Base-by-base conservation (phyloP, 139 green algal species). In the Auxenochlorella pyrenoidosa region DNA sequence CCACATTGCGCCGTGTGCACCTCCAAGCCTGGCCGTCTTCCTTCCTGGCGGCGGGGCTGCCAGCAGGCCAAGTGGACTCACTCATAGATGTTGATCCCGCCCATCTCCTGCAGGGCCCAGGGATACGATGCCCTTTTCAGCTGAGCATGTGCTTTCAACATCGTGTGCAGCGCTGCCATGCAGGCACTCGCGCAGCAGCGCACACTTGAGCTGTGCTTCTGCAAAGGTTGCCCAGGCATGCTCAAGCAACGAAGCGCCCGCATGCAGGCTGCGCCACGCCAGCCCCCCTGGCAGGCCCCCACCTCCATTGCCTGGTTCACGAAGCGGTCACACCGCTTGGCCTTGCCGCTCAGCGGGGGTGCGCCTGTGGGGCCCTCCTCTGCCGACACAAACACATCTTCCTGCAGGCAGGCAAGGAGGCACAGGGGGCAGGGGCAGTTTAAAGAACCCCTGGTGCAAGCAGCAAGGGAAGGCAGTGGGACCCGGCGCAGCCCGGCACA, bases 81-180 rank as follows among this genome's bases (percentile, higher is more conserved):
- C 47, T 95, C 87, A 75, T 92, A 95, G 65, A 93, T 94, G 84
- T 94, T 93, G 76, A 93, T 92, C 32, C 80, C 75, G 22, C 86
- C 85, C 43, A 93, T 92, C 82, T 93, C 66, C n/a, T 88, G 21
- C 77, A 58, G 12, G 47, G 47, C 47, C 6, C 47, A 6, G 12
- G 12, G 12, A 12, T 12, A 58, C 47, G 47, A 6, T 6, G 8
- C 12, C 12, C 8, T 12, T 58, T 58, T 6, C 8, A 6, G 12
- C 47, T 6, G 12, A 58, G 47, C 47, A 58, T n/a, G n/a, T n/a
- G n/a, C n/a, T n/a, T n/a, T n/a, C n/a, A n/a, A n/a, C n/a, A n/a
- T n/a, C n/a, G n/a, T n/a, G n/a, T n/a, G n/a, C n/a, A n/a, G n/a
- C n/a, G n/a, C n/a, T n/a, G n/a, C n/a, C n/a, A n/a, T n/a, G 47